Percentiles rank a stretch among this genome's conserved stretches.
Evolutionary conservation across 257 asterid species (phyloP).

Genomic region (Henckelia pumila): DNA sequence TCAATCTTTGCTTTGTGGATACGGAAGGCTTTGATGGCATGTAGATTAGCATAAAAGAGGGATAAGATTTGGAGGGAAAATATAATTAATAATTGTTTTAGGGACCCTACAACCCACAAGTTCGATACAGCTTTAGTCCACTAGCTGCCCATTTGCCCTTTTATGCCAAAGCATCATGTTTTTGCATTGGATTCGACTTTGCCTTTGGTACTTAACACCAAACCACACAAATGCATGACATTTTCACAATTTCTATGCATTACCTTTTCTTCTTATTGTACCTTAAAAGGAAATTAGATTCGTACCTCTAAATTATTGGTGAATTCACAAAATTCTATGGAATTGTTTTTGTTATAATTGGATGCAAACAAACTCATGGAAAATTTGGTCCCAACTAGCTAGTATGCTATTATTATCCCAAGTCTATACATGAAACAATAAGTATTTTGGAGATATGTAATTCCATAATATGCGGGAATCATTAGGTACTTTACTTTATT

Average conservation of each 20-base stretch:
- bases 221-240: neutral
- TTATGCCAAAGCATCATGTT: conserved; percentile 16
- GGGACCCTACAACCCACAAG: conserved; percentile 33
- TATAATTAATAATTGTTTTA: conserved; percentile 26
- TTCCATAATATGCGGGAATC: too few relatives aligned
- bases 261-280: neutral
- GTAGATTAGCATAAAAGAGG: conserved; percentile 15
- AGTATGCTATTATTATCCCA: too few relatives aligned
- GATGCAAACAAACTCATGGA: neutral
- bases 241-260: neutral
- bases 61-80: conserved; percentile 25
- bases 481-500: too few relatives aligned
- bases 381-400: neutral
- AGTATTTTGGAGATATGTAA: too few relatives aligned
- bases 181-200: conserved; percentile 37
- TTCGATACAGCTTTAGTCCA: conserved; percentile 37
- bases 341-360: too few relatives aligned
- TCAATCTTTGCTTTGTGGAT: conserved; percentile 40
- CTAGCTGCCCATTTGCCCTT: conserved; percentile 16
- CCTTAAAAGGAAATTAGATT: neutral
- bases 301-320: neutral
- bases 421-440: too few relatives aligned
- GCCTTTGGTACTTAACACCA: conserved; percentile 13
- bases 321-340: neutral
- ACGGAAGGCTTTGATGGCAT: conserved; percentile 36